phyloP scores from a whole-genome alignment of 2,329 filamentous ascomycete genomes.

The Karstenula rhodostoma region DNA sequence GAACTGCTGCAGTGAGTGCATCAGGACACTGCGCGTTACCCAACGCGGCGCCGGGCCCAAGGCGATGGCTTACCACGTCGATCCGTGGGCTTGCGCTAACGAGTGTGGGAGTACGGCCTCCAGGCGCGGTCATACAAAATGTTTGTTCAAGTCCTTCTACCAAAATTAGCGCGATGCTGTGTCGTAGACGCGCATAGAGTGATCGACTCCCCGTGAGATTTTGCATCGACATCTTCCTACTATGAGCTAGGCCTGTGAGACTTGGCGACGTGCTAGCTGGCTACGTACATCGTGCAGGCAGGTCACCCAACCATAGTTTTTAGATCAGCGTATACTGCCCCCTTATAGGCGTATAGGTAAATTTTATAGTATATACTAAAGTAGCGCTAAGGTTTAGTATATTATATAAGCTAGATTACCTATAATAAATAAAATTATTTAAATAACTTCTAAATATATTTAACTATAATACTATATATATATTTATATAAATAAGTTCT shows the following conservation, averaged over 20 bases:
- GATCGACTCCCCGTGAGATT: background rate
- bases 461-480: too few species aligned
- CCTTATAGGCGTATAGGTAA: too few species aligned
- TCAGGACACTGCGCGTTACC: conserved; percentile 3
- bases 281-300: too few species aligned
- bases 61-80: background rate
- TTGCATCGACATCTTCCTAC: background rate
- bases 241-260: background rate
- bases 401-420: too few species aligned
- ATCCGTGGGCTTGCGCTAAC: conserved; percentile 1
- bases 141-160: background rate
- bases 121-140: background rate
- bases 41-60: conserved; percentile 6
- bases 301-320: too few species aligned
- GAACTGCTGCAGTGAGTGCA: conserved; percentile 11
- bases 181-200: too few species aligned
- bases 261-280: background rate
- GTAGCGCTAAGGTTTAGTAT: too few species aligned
- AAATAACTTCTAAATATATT: too few species aligned
- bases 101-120: conserved; percentile 6
- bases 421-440: too few species aligned
- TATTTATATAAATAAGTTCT: too few species aligned
- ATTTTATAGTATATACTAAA: too few species aligned
- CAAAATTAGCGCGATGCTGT: background rate
- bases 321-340: too few species aligned